Evolutionary conservation across 768 basidiomycete genomes (phyloP).

Genomic region (Mycena vitilis): DNA sequence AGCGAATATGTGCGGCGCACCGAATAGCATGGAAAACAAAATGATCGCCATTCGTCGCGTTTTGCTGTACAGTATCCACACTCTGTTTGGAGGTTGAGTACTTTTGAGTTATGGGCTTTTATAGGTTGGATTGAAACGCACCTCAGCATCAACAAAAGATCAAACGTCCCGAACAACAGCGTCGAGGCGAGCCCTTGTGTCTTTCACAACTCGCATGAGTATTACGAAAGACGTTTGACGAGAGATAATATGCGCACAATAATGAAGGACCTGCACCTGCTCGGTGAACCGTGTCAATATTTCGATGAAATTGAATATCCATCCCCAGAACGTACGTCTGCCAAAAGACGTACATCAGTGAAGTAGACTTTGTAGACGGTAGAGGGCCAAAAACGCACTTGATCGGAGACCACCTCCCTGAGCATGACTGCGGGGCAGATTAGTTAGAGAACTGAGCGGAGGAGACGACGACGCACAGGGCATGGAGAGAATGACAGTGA

Average conservation of each 20-base stretch:
- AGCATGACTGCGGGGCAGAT: slow-evolving; percentile 11
- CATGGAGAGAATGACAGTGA: slow-evolving; percentile 16
- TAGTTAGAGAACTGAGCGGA: neutral
- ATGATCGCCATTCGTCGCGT: slow-evolving; percentile 26
- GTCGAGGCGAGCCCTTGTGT: slow-evolving; percentile 21
- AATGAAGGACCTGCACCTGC: slow-evolving; percentile 14
- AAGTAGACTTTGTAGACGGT: neutral
- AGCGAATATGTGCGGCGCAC: neutral
- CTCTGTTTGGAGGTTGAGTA: neutral
- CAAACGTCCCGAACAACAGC: slow-evolving; percentile 23
- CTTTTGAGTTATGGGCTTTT: no score
- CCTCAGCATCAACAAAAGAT: slow-evolving; percentile 20
- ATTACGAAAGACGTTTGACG: neutral
- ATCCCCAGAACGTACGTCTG: slow-evolving; percentile 1
- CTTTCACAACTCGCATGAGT: neutral
- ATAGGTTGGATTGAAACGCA: neutral
- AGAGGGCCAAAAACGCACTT: slow-evolving; percentile 1
- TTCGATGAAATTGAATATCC: neutral
- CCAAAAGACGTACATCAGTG: neutral
- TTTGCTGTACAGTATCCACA: slow-evolving; percentile 29
- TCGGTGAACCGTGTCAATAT: neutral
- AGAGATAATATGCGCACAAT: neutral
- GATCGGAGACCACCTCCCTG: slow-evolving; percentile 1
- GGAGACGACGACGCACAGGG: neutral
- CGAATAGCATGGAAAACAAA: slow-evolving; percentile 17